Evolutionary conservation across 2,329 filamentous ascomycete genomes (phyloP).

Genomic region (Gnomoniopsis sp.): DNA sequence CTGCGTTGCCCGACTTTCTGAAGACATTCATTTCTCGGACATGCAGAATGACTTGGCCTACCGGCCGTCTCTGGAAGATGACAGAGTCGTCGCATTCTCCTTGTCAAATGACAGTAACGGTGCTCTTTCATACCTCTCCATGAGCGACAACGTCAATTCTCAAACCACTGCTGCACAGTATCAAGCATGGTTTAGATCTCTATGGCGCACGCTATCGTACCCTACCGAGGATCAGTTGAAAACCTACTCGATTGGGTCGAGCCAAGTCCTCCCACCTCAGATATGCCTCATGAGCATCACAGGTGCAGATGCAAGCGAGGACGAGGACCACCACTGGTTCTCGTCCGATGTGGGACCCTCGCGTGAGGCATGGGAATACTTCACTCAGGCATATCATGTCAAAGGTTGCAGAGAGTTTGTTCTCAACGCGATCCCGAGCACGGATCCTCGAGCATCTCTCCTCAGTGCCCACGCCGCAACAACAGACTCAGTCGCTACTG

Average conservation of each 20-base stretch:
- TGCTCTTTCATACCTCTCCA: constrained; percentile 2
- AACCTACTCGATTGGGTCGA: background rate
- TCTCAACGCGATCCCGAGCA: background rate
- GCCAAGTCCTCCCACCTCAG: background rate
- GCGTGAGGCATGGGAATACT: constrained; percentile 1
- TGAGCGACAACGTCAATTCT: background rate
- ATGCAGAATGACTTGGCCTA: background rate
- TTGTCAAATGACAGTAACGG: background rate
- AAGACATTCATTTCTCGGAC: constrained; percentile 1
- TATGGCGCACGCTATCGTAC: constrained; percentile 1
- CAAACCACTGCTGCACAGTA: background rate
- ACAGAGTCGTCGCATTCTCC: background rate
- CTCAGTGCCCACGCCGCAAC: background rate
- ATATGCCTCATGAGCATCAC: background rate
- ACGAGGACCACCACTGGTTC: background rate
- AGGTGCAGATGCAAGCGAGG: background rate
- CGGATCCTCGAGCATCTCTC: background rate
- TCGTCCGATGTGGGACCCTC: constrained; percentile 1
- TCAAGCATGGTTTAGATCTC: constrained; percentile 4
- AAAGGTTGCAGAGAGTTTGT: background rate
- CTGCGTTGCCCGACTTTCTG: background rate
- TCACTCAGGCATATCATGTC: background rate
- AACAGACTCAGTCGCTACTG: background rate
- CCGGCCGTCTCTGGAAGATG: background rate
- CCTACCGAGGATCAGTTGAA: background rate